phyloP scores from a whole-genome alignment of 2,329 filamentous ascomycete species.

The Amauroascus verrucosus region DNA sequence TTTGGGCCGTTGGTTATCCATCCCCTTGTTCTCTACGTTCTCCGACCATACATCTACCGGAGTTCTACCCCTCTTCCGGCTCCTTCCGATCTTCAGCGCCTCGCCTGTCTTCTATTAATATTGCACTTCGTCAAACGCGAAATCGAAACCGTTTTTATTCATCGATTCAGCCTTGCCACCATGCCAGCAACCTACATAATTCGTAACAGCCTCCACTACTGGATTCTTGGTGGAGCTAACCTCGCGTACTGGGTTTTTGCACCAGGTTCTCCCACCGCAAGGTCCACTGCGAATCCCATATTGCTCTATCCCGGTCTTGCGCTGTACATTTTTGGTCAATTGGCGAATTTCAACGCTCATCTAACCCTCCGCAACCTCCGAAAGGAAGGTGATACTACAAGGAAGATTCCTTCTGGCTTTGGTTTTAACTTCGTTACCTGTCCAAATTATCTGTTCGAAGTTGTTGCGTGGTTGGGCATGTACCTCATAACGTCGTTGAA shows the following conservation, averaged over 20 bases:
- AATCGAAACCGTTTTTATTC: conserved; percentile 84
- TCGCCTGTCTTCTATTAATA: conserved; percentile 63
- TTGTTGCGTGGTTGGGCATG: conserved; percentile 74
- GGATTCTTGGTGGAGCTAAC: conserved; percentile 68
- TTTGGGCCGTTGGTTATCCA: conserved; percentile 84
- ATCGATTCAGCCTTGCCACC: conserved; percentile 87
- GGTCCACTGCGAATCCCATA: conserved; percentile 37
- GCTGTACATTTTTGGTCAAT: conserved; percentile 66
- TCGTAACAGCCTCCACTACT: conserved; percentile 94
- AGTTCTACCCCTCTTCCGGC: conserved; percentile 39
- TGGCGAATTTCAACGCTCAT: conserved; percentile 72
- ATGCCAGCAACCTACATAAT: conserved; percentile 89
- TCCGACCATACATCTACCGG: conserved; percentile 61
- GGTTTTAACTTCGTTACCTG: conserved; percentile 83
- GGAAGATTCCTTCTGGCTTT: conserved; percentile 76
- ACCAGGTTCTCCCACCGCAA: conserved; percentile 58
- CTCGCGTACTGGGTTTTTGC: conserved; percentile 78
- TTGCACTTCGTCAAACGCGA: conserved; percentile 92
- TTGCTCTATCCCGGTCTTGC: conserved; percentile 59
- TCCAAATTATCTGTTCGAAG: conserved; percentile 95
- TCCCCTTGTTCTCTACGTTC: conserved; percentile 56
- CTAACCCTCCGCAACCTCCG: conserved; percentile 67
- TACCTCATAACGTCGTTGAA: conserved; percentile 64
- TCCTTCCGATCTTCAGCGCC: conserved; percentile 57
- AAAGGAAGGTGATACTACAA: conserved; percentile 67